Base-by-base conservation (phyloP, 331 rosid genomes). In the Quercus phellos region DNA sequence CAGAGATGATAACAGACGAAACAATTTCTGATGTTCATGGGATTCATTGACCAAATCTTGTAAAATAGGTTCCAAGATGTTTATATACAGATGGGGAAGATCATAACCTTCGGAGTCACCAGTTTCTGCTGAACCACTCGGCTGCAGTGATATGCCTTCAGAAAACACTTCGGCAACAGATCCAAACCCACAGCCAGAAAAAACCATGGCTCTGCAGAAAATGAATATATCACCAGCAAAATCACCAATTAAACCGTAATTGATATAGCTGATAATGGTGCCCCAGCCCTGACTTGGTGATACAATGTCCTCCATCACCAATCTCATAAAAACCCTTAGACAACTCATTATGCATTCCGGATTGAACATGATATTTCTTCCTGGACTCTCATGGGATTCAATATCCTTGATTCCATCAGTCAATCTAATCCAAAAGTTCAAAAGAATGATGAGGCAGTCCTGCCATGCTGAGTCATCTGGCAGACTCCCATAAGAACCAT, bases 211-310 rank as follows among this genome's bases (percentile, higher is more conserved):
- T 86, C 79, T 83, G 83, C 98, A 88, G 89, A 95, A 91, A 76
- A 77, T 81, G 77, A 81, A 85, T 70, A 82, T 87, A 85, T 86
- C 94, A 24, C 58, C 70, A 77, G 88, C 79, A 81, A 86, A 83
- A 80, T 84, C 92, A 60, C 91, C 92, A 63, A 77, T 84, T 81
- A 90, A 84, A 64, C 97, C 98, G 10, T 84, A 70, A 9, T 67
- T 80, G 74, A 88, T 88, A 82, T 87, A 92, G 83, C 82, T 84
- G 77, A 79, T 77, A 75, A 88, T 68, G 79, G 96, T 90, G 75
- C 79, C 87, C 99, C 97, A 95, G 71, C 98, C 94, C 85, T 93
- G 98, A 86, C 91, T 90, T 2, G 99, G 98, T 29, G 98, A 93
- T 66, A 95, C 88, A 79, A 71, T 87, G 85, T 95, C 99, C 79